Percentiles rank a stretch among this genome's conserved stretches.
Evolutionary conservation across 2,329 filamentous ascomycete species (phyloP).

Genomic region (Trichophyton simii): DNA sequence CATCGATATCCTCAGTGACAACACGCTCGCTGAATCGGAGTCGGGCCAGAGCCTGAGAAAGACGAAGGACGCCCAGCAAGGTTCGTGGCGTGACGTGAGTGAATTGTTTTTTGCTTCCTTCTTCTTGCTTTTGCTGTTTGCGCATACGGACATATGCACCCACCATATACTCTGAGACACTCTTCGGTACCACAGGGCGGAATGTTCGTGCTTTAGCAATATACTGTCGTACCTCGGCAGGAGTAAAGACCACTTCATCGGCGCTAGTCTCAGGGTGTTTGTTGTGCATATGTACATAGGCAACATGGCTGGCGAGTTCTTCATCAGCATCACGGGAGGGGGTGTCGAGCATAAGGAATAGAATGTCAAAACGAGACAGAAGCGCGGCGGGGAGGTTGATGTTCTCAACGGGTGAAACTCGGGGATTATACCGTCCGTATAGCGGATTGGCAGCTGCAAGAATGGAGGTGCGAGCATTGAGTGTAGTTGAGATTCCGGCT

Average conservation of each 20-base stretch:
- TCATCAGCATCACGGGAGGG: slow-evolving; percentile 81
- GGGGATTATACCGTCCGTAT: slow-evolving; percentile 95
- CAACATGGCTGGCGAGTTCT: slow-evolving; percentile 87
- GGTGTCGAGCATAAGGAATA: slow-evolving; percentile 94
- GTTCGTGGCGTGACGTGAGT: slow-evolving; percentile 90
- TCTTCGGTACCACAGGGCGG: slow-evolving; percentile 71
- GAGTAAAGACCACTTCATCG: slow-evolving; percentile 66
- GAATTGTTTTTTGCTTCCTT: slow-evolving; percentile 83
- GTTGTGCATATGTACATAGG: slow-evolving; percentile 94
- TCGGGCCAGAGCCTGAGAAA: slow-evolving; percentile 85
- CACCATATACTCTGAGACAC: slow-evolving; percentile 89
- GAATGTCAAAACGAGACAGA: slow-evolving; percentile 89
- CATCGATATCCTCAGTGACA: slow-evolving; percentile 85
- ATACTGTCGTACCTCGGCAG: slow-evolving; percentile 89
- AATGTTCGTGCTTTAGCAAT: slow-evolving; percentile 84
- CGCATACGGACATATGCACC: slow-evolving; percentile 93
- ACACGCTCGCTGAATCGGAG: slow-evolving; percentile 79
- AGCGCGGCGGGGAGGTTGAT: slow-evolving; percentile 98
- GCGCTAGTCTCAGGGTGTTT: slow-evolving; percentile 68
- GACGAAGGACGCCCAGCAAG: slow-evolving; percentile 78
- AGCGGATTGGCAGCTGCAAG: slow-evolving; percentile 92
- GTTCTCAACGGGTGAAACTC: slow-evolving; percentile 93
- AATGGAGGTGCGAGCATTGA: slow-evolving; percentile 93
- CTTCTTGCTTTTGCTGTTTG: slow-evolving; percentile 80
- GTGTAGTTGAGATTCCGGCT: slow-evolving; percentile 88